Percentiles rank a stretch among this genome's conserved stretches.
These are phyloP conservation scores for Sarocladium brachiariae DNA, from an alignment of 2,329 filamentous ascomycete species.

Conservation along the genomic window DNA sequence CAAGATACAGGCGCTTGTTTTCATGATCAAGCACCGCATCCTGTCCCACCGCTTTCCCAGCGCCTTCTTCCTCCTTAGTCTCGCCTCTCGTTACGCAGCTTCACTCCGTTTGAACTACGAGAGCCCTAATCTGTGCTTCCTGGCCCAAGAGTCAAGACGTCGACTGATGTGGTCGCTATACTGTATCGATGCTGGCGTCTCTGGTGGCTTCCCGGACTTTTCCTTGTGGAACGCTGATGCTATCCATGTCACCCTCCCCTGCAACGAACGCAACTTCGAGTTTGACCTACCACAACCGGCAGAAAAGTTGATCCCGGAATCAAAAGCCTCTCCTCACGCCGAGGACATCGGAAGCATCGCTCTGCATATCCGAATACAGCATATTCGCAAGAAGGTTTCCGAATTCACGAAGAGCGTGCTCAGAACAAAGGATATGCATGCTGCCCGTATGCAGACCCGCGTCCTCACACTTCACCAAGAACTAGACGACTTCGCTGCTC, in stretches of 20 bases:
- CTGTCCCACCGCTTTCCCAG: slow-evolving; percentile 36
- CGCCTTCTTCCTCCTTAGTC: slow-evolving; percentile 37
- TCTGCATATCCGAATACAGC: slow-evolving; percentile 49
- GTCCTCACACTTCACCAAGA: slow-evolving; percentile 41
- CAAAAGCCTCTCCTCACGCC: slow-evolving; percentile 23
- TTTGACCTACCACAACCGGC: slow-evolving; percentile 51
- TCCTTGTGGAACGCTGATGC: slow-evolving; percentile 35
- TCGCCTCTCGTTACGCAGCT: slow-evolving; percentile 35
- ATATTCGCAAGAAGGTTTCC: slow-evolving; percentile 46
- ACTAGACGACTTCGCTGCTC: slow-evolving; percentile 44
- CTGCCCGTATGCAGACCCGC: slow-evolving; percentile 34
- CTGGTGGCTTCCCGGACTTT: slow-evolving; percentile 37
- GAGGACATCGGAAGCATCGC: slow-evolving; percentile 51
- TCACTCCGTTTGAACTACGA: slow-evolving; percentile 38
- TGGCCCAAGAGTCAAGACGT: slow-evolving; percentile 35
- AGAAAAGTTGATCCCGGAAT: slow-evolving; percentile 40
- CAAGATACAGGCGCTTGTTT: slow-evolving; percentile 42
- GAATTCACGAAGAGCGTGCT: slow-evolving; percentile 43
- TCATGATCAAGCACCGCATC: slow-evolving; percentile 38
- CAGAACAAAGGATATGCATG: slow-evolving; percentile 30
- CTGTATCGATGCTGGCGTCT: slow-evolving; percentile 35
- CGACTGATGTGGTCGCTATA: slow-evolving; percentile 39
- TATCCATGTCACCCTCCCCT: slow-evolving; percentile 35
- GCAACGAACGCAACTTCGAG: slow-evolving; percentile 42
- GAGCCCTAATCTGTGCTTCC: slow-evolving; percentile 30